Base-by-base conservation (phyloP, 768 basidiomycete species). In the Scleroderma bovista region DNA sequence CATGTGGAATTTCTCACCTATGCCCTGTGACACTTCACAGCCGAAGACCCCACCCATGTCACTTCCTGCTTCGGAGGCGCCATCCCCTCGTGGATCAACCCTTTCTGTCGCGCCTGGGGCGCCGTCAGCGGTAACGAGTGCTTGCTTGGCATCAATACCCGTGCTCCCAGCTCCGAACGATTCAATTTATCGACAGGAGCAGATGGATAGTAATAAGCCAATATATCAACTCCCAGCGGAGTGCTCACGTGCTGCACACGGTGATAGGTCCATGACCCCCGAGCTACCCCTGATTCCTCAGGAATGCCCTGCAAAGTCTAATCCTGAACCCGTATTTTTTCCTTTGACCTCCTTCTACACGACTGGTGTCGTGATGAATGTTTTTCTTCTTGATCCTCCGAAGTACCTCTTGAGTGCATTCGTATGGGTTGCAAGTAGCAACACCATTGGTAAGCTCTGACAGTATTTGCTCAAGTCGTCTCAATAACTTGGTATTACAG, bases 291-390 rank as follows among this genome's bases (percentile, higher is more conserved):
- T 17, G 3, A n/a, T 48, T 19, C 42, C 50, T 26, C 47, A 53
- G 13, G 63, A 63, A 33, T 20, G 44, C 4, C 17, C 48, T 16
- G 16, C 19, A 3, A 60, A 57, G 9, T 36, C 47, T 22, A 32
- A 19, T 5, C 39, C 48, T 9, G 58, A 69, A 19, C 84, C 85
- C 1, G 49, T 68, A 1, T 86, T 86, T 57, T 76, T 75, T 10
- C 75, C 72, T 44, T 74, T 85, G n/a, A 77, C 81, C 16, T 72
- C 75, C 11, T 87, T 86, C 57, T 75, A 75, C 54, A 84, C 81
- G 0, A 72, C 74, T 0, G 85, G 85, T 3, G 77, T 82, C 12
- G 84, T 87, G 12, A 86, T 87, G 83, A 86, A 86, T 55, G 80
- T 88, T 22, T 88, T 87, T 59, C 71, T 88, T 20, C 74, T 88